phyloP scores from a whole-genome alignment of 768 basidiomycete genomes.

The Crucibulum laeve region DNA sequence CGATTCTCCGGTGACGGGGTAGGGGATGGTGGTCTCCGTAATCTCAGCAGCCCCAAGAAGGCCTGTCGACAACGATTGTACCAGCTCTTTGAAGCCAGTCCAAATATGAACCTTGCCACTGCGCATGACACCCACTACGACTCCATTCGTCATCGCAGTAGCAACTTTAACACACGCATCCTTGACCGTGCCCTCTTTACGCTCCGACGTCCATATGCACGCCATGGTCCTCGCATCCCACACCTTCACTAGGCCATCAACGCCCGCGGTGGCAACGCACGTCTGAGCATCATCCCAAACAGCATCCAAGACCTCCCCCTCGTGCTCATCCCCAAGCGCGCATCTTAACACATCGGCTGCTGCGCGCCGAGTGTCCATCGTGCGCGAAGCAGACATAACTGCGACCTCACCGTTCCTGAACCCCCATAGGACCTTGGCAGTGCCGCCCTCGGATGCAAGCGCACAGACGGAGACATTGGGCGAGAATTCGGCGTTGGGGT shows the following conservation, averaged over 20 bases:
- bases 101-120: conserved; percentile 60
- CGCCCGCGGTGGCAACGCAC: conserved; percentile 46
- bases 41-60: conserved; percentile 6
- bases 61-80: not conserved
- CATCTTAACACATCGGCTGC: conserved; percentile 45
- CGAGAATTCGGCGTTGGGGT: conserved; percentile 72
- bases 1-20: conserved; percentile 19
- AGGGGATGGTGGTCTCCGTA: conserved; percentile 28
- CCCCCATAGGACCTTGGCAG: conserved; percentile 72
- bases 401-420: conserved; percentile 65
- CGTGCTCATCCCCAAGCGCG: conserved; percentile 54
- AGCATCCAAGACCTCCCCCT: conserved; percentile 52
- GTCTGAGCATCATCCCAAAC: conserved; percentile 38
- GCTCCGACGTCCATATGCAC: conserved; percentile 64
- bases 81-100: conserved; percentile 30
- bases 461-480: conserved; percentile 61
- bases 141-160: conserved; percentile 34
- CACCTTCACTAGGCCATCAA: conserved; percentile 67
- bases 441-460: conserved; percentile 57
- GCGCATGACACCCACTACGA: conserved; percentile 44
- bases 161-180: conserved; percentile 52
- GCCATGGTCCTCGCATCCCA: conserved; percentile 57
- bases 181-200: conserved; percentile 24
- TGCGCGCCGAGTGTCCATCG: conserved; percentile 51
- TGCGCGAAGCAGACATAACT: conserved; percentile 49